Evolutionary conservation across 2,329 filamentous ascomycete species (phyloP), one percentile per base, ranked within the genome.

Genomic region (Cladosporium phlei): DNA sequence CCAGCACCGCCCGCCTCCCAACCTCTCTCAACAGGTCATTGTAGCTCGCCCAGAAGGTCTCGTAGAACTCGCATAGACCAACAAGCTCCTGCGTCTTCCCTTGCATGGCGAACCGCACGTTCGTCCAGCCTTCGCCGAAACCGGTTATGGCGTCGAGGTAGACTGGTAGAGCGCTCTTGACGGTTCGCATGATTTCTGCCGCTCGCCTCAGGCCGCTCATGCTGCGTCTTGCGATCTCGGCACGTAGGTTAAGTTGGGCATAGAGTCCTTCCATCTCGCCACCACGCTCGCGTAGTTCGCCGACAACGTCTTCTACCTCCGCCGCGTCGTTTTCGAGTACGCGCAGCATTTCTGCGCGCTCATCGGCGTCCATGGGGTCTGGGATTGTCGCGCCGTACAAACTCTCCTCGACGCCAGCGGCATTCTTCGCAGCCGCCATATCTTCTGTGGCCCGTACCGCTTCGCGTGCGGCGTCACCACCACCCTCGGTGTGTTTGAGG

Each of bases 11-110:
- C 8, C 93, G 78, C 19, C 93, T 76, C 43, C 85, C 84, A 5
- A 89, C 84, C 65, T 98, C 93, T 1, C 95, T 76, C 19, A 96
- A 77, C 10, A 98, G 72, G 16, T 84, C 82, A 55, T 88, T 85
- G 61, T 98, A 97, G 0, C 89, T 88, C 43, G 81, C 78, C 16
- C 86, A 76, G 59, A 97, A 98, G 14, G 85, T 83, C 51, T 91
- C 85, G 66, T 96, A 97, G 58, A 96, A 88, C n/a, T 79, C 73
- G 9, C 82, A 77, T 58, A 96, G 78, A 17, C 80, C 79, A 42
- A 85, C 81, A 66, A 97, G 84, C 59, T 95, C 88, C 8, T 76
- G 71, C 30, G 95, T 78, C 56, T 82, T 85, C 12, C 69, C 73
- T 27, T 76, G 73, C 19, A 97, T 86, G 14, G 75, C 76, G 3